These are phyloP conservation scores for Podaxis carcinomalis DNA, from an alignment of 768 basidiomycete species.

Conservation along the genomic window DNA sequence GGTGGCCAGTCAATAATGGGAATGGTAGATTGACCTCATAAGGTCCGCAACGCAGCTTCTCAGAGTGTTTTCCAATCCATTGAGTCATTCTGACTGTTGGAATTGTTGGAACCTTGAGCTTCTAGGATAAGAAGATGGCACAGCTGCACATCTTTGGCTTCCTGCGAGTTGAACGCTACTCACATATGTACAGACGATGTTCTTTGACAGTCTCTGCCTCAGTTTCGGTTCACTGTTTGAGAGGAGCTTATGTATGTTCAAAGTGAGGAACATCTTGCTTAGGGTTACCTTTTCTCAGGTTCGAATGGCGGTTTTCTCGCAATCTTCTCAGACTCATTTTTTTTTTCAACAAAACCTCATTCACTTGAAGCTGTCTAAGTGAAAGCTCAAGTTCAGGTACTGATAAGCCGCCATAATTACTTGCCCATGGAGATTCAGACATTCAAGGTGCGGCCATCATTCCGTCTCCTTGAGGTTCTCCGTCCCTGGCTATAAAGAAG, in stretches of 20 bases:
- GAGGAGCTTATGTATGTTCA: background rate
- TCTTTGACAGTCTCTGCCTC: background rate
- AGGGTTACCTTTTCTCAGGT: background rate
- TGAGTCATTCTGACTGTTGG: conserved; percentile 5
- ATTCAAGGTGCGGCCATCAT: background rate
- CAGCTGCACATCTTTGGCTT: too few species aligned
- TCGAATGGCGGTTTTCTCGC: background rate
- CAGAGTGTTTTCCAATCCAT: background rate
- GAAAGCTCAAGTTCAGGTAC: background rate
- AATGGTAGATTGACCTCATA: background rate
- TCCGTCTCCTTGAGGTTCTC: background rate
- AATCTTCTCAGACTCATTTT: background rate
- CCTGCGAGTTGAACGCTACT: too few species aligned
- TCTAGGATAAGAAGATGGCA: background rate
- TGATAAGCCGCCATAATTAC: background rate
- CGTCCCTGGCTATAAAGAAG: background rate
- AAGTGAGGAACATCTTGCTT: background rate
- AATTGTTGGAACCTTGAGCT: background rate
- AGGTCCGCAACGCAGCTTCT: background rate
- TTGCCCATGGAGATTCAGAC: background rate
- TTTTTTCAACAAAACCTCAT: background rate
- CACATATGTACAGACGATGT: too few species aligned
- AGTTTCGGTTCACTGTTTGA: background rate
- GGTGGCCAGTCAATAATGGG: background rate
- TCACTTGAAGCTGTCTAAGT: background rate